Evolutionary conservation across 257 asterid species (phyloP).

Genomic region (Ligustrum vulgare): DNA sequence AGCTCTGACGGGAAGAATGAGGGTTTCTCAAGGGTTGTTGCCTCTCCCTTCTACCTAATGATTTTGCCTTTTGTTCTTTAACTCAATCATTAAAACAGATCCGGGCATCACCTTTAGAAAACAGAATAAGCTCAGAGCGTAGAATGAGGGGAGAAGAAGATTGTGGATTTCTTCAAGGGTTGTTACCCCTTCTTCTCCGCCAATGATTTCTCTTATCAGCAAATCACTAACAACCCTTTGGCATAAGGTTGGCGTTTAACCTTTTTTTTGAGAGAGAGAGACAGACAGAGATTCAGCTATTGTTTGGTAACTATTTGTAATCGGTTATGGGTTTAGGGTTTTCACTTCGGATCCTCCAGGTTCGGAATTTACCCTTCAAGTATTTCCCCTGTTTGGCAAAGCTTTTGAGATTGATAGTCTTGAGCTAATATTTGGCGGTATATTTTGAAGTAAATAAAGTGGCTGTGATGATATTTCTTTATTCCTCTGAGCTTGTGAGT

Average conservation of each 20-base stretch:
- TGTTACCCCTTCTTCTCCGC: conserved; percentile 30
- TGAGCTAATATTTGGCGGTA: not conserved
- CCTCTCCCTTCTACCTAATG: too few relatives aligned
- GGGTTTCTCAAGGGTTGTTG: too few relatives aligned
- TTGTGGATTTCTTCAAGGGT: conserved; percentile 32
- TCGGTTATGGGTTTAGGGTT: not conserved
- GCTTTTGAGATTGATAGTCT: too few relatives aligned
- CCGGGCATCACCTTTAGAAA: not conserved
- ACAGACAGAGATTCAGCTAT: not conserved
- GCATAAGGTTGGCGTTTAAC: too few relatives aligned
- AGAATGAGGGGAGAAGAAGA: not conserved
- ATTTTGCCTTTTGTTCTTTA: too few relatives aligned
- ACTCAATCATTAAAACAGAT: too few relatives aligned
- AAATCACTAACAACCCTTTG: not conserved
- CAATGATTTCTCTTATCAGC: not conserved
- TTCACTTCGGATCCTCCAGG: not conserved
- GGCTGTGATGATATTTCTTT: not conserved
- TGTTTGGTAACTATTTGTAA: too few relatives aligned
- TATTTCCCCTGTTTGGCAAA: too few relatives aligned
- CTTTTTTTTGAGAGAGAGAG: not conserved
- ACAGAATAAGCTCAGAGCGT: not conserved
- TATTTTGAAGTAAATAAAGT: not conserved
- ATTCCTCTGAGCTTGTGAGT: not conserved
- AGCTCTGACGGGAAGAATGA: too few relatives aligned
- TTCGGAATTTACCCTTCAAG: not conserved